Base-by-base conservation (phyloP, 345 rosid species). In the Eucalyptus polybractea region DNA sequence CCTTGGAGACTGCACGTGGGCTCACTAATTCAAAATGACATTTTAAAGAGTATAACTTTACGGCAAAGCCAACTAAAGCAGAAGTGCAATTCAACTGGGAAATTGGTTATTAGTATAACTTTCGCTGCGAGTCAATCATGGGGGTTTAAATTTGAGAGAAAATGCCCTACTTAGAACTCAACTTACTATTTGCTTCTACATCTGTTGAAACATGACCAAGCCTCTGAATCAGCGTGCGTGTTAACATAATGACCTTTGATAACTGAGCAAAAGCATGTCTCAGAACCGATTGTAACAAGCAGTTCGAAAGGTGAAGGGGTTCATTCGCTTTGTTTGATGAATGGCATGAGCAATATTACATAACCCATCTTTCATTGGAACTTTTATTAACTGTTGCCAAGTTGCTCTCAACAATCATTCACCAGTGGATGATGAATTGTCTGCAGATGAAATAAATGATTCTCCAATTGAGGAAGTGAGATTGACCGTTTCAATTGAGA, bases 391-490 rank as follows among this genome's bases (percentile, higher is more conserved):
- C 2, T 40, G 4, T 19, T 76, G 83, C 45, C 15, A 11, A 40
- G 83, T 37, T 6, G 27, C 45, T 76, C 40, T 76, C 47, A 37
- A 76, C 47, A 76, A 6, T 69, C 22, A 21, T 19, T 76, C 14
- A 40, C 83, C 40, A 21, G 8, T 5, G 83, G 83, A 76, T 69
- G 6, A 69, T 45, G 49, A 45, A 10, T 45, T 45, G 49, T 60
- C 25, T 69, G 87, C 88, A 90, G 93, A 92, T 58, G 92, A 94
- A 88, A 88, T 72, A 47, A 89, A 93, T 14, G 94, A 94, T 86
- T 88, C 90, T n/a, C 95, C 93, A 40, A 90, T 94, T 6, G 94
- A 94, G 89, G 90, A 92, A 89, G 95, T 93, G 33, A 86, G 92
- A 50, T 92, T 92, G 88, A 93, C 95, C 1, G 94, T 93, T 40